Base-by-base conservation (phyloP, 2,329 filamentous ascomycete species). In the Monilinia polystroma region DNA sequence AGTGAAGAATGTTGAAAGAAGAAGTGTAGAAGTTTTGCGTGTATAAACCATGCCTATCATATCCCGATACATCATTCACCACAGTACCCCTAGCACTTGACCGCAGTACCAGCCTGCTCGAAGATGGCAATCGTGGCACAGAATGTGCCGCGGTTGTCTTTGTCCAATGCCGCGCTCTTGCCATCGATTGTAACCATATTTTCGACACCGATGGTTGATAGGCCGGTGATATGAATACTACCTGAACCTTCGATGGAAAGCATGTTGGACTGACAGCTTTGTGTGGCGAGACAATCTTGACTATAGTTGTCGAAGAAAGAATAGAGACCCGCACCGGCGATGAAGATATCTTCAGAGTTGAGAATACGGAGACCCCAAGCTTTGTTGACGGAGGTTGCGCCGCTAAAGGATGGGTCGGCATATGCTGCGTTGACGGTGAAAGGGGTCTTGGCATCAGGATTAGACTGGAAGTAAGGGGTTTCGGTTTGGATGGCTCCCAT, bases 401-500 rank as follows among this genome's bases (percentile, higher is more conserved):
- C 73, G 23, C 74, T 79, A 76, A 95, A 97, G 72, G 87, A 83
- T 0, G 93, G 90, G 75, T 94, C 91, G 57, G 77, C 78, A 73
- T 83, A 90, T 8, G 79, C 79, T 23, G 82, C 70, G 73, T 89
- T 86, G 70, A 81, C 79, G 0, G 80, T 80, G 78, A 90, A 92
- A 51, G 88, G 90, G 12, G 85, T 82, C 12, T 85, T 82, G 2
- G 91, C 85, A 72, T 90, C 84, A 5, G 93, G 92, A 80, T 94
- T 93, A 76, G 90, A 85, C 80, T 96, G 91, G 83, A 90, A 92
- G 82, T 91, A 93, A 43, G 93, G 90, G 6, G 93, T 97, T 80
- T 97, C 94, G 4, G 91, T 91, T 80, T 97, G 93, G 73, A 96
- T 92, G 62, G 91, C 80, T 14, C 86, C 88, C 84, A 96, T 89